Conservation (phyloP, 1,139 yeast genomes). For the Saccharomyces hybrid region DNA sequence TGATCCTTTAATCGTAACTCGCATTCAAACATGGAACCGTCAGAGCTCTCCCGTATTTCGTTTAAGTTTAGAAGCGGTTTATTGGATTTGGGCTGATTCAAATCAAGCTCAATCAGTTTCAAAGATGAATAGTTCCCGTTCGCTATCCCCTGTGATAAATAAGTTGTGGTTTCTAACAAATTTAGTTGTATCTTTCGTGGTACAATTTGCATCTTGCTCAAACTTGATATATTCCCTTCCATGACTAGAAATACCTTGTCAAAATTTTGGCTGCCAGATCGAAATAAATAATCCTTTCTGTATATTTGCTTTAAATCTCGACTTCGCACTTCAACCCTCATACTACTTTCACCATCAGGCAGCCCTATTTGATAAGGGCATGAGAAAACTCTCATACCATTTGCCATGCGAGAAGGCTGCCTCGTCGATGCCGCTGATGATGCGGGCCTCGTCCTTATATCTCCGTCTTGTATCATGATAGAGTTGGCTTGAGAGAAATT, state of each 20-base stretch:
- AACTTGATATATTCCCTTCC: constrained; percentile 8
- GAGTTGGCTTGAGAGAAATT: neutral
- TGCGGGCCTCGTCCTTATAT: neutral
- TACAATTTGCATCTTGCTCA: constrained; percentile 10
- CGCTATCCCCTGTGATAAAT: constrained; percentile 23
- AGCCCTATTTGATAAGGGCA: constrained; percentile 18
- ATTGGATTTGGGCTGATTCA: constrained; percentile 3
- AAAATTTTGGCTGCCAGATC: constrained; percentile 19
- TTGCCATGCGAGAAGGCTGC: neutral
- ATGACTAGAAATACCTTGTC: constrained; percentile 20
- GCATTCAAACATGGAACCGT: constrained; percentile 16
- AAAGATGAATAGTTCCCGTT: constrained; percentile 26
- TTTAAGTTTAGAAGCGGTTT: constrained; percentile 6
- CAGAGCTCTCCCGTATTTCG: constrained; percentile 5
- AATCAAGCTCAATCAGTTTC: constrained; percentile 8
- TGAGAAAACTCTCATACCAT: constrained; percentile 9
- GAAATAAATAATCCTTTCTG: constrained; percentile 22
- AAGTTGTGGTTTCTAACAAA: constrained; percentile 21
- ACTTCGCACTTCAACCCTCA: constrained; percentile 26
- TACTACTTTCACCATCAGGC: constrained; percentile 14
- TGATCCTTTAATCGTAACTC: constrained; percentile 19
- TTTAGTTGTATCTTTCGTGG: constrained; percentile 19
- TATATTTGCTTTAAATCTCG: constrained; percentile 16
- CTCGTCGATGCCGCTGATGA: neutral
- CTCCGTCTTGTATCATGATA: neutral